Conservation (phyloP, 2,329 filamentous ascomycete genomes). For the Fusarium tanahbumbuense region DNA sequence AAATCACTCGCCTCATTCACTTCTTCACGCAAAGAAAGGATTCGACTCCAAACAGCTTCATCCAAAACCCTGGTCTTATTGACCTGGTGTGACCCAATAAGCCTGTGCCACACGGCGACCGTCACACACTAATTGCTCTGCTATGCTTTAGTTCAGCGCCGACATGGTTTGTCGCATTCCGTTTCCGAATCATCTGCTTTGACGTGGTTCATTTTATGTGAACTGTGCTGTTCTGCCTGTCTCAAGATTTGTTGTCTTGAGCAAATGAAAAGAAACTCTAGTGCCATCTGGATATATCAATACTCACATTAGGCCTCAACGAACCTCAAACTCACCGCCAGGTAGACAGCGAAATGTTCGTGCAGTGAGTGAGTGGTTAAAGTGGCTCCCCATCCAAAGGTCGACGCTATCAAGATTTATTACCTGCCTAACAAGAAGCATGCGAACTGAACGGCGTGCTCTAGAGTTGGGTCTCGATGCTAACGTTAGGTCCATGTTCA, state of each 20-base stretch:
- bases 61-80: constrained; percentile 27
- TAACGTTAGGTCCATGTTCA: constrained; percentile 10
- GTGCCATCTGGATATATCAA: not conserved
- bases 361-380: constrained; percentile 4
- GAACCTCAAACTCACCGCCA: constrained; percentile 40
- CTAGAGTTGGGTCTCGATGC: constrained; percentile 20
- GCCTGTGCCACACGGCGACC: constrained; percentile 45
- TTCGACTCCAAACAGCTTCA: constrained; percentile 19
- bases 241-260: not conserved
- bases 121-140: constrained; percentile 35
- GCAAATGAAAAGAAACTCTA: not conserved
- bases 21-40: constrained; percentile 22
- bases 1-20: constrained; percentile 27
- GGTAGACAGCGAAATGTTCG: constrained; percentile 13
- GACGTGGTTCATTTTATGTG: constrained; percentile 30
- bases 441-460: constrained; percentile 31
- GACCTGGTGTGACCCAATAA: constrained; percentile 44
- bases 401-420: constrained; percentile 30
- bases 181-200: constrained; percentile 36
- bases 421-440: constrained; percentile 27
- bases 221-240: constrained; percentile 4
- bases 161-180: constrained; percentile 24
- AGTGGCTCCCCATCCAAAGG: constrained; percentile 19
- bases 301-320: constrained; percentile 29
- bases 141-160: constrained; percentile 22